These are phyloP conservation scores for Hypoxylon sp. DNA, from an alignment of 2,329 filamentous ascomycete species.

Conservation along the genomic window DNA sequence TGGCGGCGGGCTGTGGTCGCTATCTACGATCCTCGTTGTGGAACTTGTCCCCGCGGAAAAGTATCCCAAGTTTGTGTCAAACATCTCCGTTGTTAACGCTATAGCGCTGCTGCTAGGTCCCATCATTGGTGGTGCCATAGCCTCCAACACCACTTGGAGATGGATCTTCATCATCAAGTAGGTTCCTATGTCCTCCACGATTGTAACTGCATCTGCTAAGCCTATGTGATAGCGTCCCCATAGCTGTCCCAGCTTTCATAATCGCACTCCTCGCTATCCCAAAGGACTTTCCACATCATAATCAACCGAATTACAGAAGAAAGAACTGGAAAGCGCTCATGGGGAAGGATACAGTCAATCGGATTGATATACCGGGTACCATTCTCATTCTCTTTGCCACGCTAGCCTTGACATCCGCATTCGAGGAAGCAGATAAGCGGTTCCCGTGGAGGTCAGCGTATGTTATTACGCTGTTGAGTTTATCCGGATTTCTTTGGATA, in stretches of 20 bases:
- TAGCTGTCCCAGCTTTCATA: conserved; percentile 16
- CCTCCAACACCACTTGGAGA: conserved; percentile 38
- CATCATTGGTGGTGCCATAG: conserved; percentile 44
- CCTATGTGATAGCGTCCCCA: conserved; percentile 20
- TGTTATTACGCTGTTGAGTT: conserved; percentile 38
- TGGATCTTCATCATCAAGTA: conserved; percentile 48
- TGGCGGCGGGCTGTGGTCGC: conserved; percentile 30
- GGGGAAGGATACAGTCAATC: conserved; percentile 4
- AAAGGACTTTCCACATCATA: conserved; percentile 22
- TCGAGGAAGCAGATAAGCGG: conserved; percentile 38
- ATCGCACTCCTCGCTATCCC: conserved; percentile 23
- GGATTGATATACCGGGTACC: conserved; percentile 39
- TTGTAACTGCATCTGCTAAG: neutral
- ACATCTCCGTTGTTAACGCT: conserved; percentile 30
- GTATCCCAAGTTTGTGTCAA: conserved; percentile 27
- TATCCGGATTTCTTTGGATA: conserved; percentile 39
- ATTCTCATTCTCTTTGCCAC: conserved; percentile 37
- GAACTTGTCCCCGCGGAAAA: conserved; percentile 40
- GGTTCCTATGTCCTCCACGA: neutral
- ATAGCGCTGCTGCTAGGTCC: conserved; percentile 38
- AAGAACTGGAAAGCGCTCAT: conserved; percentile 4
- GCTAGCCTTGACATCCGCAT: conserved; percentile 31
- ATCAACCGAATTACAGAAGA: neutral
- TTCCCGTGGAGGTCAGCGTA: conserved; percentile 44
- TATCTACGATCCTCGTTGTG: conserved; percentile 32